Percentiles rank a stretch among this genome's conserved stretches.
phyloP scores from a whole-genome alignment of 31 red algal species.

The Odonthalia washingtoniensis region DNA sequence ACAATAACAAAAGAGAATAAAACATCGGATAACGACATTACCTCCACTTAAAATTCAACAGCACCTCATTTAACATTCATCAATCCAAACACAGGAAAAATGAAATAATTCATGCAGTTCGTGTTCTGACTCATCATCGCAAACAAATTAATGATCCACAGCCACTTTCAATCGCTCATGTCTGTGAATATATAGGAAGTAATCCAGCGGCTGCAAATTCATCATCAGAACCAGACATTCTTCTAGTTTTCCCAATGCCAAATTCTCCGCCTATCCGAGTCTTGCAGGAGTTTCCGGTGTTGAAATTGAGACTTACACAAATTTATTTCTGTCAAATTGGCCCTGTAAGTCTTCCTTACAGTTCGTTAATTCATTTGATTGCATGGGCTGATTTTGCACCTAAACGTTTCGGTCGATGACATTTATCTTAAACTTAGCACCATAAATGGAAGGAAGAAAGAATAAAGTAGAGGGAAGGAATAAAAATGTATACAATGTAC shows the following conservation, averaged over 20 bases:
- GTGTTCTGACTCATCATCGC: no score
- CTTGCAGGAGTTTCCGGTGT: conserved; percentile 54
- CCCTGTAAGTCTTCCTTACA: background rate
- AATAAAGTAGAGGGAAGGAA: background rate
- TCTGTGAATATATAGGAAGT: no score
- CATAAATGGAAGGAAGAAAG: background rate
- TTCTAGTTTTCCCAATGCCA: conserved; percentile 37
- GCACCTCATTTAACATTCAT: no score
- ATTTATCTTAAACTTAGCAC: conserved; percentile 15
- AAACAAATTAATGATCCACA: no score
- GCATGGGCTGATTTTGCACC: conserved; percentile 36
- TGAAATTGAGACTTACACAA: conserved; percentile 63
- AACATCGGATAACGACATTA: no score
- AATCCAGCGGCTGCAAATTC: no score
- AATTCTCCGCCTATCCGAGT: background rate
- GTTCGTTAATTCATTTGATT: conserved; percentile 26
- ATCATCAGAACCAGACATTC: conserved; percentile 61
- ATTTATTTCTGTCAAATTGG: conserved; percentile 20
- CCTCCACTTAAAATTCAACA: no score
- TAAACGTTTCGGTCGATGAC: conserved; percentile 69
- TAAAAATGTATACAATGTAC: background rate
- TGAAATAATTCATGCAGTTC: no score
- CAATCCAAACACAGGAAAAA: no score
- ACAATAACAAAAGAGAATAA: no score
- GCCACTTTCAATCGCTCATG: no score